A percentile compares a stretch with the other conserved stretches of the same genome.
These are phyloP conservation scores for Echinochloa phyllopogon DNA, from an alignment of 176 grass and related monocot species.

Conservation along the genomic window DNA sequence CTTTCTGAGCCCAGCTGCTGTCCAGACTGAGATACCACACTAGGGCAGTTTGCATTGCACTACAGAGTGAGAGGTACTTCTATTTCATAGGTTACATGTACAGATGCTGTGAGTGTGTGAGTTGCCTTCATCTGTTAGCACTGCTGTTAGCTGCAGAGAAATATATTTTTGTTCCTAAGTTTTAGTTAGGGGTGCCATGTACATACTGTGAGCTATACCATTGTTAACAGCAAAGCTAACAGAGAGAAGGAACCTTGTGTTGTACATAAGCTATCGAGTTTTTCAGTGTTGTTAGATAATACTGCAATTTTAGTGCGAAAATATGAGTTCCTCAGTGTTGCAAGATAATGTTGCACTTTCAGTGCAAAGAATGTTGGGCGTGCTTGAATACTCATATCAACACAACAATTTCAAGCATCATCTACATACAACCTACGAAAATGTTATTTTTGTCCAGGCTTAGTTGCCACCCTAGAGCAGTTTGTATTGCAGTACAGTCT, in stretches of 20 bases:
- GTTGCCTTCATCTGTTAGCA: slow-evolving; percentile 70
- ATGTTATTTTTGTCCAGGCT: neutral
- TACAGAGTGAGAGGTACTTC: slow-evolving; percentile 8
- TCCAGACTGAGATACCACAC: slow-evolving; percentile 53
- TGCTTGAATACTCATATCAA: neutral
- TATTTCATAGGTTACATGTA: slow-evolving; percentile 35
- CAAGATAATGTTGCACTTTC: slow-evolving; percentile 9
- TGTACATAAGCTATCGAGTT: slow-evolving; percentile 31
- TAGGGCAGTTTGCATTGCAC: slow-evolving; percentile 20
- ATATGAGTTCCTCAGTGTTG: neutral
- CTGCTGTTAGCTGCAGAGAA: slow-evolving; percentile 64
- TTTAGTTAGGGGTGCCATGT: slow-evolving; percentile 36
- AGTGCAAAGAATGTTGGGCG: neutral
- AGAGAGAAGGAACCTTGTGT: slow-evolving; percentile 46
- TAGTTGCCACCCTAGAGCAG: slow-evolving; percentile 40
- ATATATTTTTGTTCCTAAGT: slow-evolving; percentile 50
- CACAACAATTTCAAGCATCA: neutral
- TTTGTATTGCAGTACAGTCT: slow-evolving; percentile 13
- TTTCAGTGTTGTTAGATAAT: neutral
- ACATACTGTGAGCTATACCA: slow-evolving; percentile 34
- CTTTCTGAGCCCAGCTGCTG: slow-evolving; percentile 60
- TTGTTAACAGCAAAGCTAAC: slow-evolving; percentile 82
- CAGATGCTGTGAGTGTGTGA: slow-evolving; percentile 27
- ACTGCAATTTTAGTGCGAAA: slow-evolving; percentile 19
- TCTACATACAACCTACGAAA: neutral